Base-by-base conservation (phyloP, 345 rosid species). In the Eucalyptus pauciflora region DNA sequence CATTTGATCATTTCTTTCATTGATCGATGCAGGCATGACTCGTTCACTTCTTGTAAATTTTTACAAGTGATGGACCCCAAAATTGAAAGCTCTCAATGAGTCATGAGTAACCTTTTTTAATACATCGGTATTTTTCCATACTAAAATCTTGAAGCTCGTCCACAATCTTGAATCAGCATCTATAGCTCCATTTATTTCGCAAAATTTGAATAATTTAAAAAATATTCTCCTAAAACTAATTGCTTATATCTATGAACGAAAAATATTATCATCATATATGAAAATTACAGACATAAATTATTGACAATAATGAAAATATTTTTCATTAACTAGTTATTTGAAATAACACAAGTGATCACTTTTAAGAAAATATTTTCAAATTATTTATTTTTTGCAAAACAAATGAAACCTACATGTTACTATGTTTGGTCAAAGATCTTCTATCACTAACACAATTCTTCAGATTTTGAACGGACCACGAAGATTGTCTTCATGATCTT, bases 101-200 rank as follows among this genome's bases (percentile, higher is more conserved):
- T 56, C 29, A 24, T 29, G 69, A 62, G 33, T 27, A 27, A 29
- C 33, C 69, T 27, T 24, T 56, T 29, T 29, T 8, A 62, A 12
- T 29, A 27, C 33, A 10, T 41, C 41, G 41, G 41, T 41, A 41
- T 41, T 41, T 41, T 62, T 13, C 15, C 69, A 24, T 56, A 11
- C 62, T 1, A 10, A 56, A 24, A 2, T 56, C 29, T 56, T 1
- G 41, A 24, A 56, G 29, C 62, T 24, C 13, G 29, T 1, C 13
- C 29, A 4, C 1, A 13, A 56, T 24, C 62, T 10, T 25, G 29
- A 1, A 24, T 56, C 0, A 10, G 0, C 29, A 56, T 56, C 29
- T 2, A 52, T 0, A 2, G 3, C 62, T 56, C 13, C 62, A 25
- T 10, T 56, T 56, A 56, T 56, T 56, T 56, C 0, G 0, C 1